Conservation (phyloP, 1,139 yeast genomes). For the Kluyveromyces marxianus region DNA sequence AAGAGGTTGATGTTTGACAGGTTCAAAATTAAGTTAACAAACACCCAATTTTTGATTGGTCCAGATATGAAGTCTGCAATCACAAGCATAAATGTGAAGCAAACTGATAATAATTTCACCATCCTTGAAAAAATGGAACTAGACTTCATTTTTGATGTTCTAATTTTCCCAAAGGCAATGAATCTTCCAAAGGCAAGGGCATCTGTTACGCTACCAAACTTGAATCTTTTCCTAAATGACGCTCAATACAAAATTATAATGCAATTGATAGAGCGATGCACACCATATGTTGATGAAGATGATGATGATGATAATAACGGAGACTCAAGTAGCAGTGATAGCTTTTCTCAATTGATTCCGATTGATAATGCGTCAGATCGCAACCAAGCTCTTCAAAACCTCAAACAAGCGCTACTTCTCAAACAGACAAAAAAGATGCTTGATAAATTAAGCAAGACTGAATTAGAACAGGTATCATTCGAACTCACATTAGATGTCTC, state of each 20-base stretch:
- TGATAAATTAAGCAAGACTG: slow-evolving; percentile 18
- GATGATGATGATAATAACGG: slow-evolving; percentile 15
- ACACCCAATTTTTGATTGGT: slow-evolving; percentile 86
- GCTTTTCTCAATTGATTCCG: slow-evolving; percentile 9
- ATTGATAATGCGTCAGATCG: slow-evolving; percentile 1
- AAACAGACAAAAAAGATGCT: slow-evolving; percentile 14
- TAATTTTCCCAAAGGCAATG: slow-evolving; percentile 75
- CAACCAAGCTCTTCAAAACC: neutral
- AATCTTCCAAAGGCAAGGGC: slow-evolving; percentile 66
- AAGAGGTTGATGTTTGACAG: slow-evolving; percentile 85
- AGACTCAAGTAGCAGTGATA: slow-evolving; percentile 3
- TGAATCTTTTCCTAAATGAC: slow-evolving; percentile 71
- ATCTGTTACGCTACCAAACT: slow-evolving; percentile 72
- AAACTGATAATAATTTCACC: slow-evolving; percentile 32
- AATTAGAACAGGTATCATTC: slow-evolving; percentile 50
- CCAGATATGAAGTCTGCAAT: slow-evolving; percentile 72
- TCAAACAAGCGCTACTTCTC: slow-evolving; percentile 16
- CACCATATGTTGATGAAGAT: slow-evolving; percentile 51
- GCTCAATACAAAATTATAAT: slow-evolving; percentile 83
- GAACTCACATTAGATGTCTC: slow-evolving; percentile 69
- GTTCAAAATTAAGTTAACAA: slow-evolving; percentile 66
- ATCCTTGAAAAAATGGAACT: slow-evolving; percentile 73
- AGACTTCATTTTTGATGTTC: slow-evolving; percentile 66
- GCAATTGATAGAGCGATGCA: slow-evolving; percentile 62
- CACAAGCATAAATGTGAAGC: slow-evolving; percentile 51